Base-by-base conservation (phyloP, 805 yeast species). In the Lipomyces lipofer region DNA sequence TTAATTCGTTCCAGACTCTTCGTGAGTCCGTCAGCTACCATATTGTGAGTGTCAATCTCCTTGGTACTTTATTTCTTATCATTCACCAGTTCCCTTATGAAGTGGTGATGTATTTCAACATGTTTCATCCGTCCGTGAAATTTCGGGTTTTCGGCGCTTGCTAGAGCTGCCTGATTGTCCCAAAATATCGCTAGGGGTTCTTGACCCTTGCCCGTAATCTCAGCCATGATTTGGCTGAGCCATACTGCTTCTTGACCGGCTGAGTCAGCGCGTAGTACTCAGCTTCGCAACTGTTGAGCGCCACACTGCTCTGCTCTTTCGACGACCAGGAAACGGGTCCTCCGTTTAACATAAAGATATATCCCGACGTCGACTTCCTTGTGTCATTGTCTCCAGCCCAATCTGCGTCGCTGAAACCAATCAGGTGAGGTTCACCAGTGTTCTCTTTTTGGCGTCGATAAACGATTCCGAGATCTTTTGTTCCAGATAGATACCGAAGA, bases 391-490 rank as follows among this genome's bases (percentile, higher is more conserved):
- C n/a, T n/a, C 39, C 39, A 35, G 39, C 39, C 39, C 39, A 35
- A 35, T 35, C 39, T 35, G 39, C 39, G 21, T 35, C 39, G 39
- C 39, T 35, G 39, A 35, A 35, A 35, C 39, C 39, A 35, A 29
- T 29, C 33, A 29, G 3, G 33, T 29, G 33, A 29, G 33, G 2
- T 29, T 29, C 33, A 3, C 33, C 33, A 3, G 3, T 29, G 33
- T 29, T 2, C 33, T 29, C 3, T 2, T 29, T 29, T 29, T 29
- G 33, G 33, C 33, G 33, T 29, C 33, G 19, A 42, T 42, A 42
- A 24, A 42, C 22, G 13, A 42, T 12, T 78, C 58, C 91, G 71
- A 67, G 82, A 87, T 21, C 86, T 81, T 1, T 85, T 81, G 47
- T 27, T 43, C 47, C 36, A 3, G 10, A 84, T 71, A 63, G 75